These are phyloP conservation scores for Opeltia flavorubescens DNA, from an alignment of 495 filamentous ascomycete genomes.

Conservation along the genomic window DNA sequence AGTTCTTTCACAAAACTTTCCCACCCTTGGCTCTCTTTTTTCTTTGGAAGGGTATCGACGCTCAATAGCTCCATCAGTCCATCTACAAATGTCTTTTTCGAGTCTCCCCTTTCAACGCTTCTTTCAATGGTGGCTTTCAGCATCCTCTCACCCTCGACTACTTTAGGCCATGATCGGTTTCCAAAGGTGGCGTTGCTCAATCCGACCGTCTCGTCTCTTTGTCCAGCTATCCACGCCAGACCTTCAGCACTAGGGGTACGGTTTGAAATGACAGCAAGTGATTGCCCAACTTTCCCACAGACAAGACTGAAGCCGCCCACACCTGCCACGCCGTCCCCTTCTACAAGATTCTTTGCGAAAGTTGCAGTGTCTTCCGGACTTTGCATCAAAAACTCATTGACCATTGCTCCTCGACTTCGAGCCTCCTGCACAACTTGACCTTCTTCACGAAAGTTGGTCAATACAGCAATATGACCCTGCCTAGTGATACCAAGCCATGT, in stretches of 20 bases:
- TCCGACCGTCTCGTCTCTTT: constrained; percentile 52
- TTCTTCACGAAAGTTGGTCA: constrained; percentile 90
- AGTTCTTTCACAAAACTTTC: constrained; percentile 58
- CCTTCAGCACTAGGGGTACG: constrained; percentile 51
- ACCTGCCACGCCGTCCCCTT: constrained; percentile 47
- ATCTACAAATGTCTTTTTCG: constrained; percentile 53
- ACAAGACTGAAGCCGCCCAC: constrained; percentile 91
- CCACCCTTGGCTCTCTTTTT: constrained; percentile 40
- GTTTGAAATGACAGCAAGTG: constrained; percentile 79
- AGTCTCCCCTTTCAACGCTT: constrained; percentile 30
- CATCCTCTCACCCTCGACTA: constrained; percentile 41
- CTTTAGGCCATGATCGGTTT: constrained; percentile 71
- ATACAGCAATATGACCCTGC: constrained; percentile 69
- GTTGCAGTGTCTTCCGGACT: constrained; percentile 31
- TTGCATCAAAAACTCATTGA: constrained; percentile 67
- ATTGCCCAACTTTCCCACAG: constrained; percentile 66
- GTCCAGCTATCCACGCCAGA: constrained; percentile 53
- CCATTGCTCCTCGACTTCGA: constrained; percentile 67
- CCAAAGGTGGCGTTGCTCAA: constrained; percentile 76
- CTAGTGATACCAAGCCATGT: constrained; percentile 92
- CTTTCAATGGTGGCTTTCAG: constrained; percentile 31
- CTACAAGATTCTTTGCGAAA: constrained; percentile 59
- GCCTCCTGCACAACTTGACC: constrained; percentile 41
- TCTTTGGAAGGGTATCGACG: constrained; percentile 53
- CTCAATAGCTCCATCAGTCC: constrained; percentile 57